Evolutionary conservation across 352 stramenopile species (phyloP).

Genomic region (Pythium aristosporum): DNA sequence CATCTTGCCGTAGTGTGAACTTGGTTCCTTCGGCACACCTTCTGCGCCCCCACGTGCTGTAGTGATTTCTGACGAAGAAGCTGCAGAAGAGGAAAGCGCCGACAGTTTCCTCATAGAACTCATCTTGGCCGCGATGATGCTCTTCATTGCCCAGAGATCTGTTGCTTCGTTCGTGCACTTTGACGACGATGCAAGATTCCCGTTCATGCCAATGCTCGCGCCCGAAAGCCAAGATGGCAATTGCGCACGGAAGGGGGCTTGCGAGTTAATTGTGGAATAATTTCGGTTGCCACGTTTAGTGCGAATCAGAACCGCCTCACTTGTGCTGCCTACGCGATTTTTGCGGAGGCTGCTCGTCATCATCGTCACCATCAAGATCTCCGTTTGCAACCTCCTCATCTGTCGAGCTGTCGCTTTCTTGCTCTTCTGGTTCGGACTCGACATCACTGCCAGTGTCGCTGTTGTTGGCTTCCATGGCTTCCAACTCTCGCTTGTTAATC

Average conservation of each 20-base stretch:
- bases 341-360: neutral
- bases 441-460: constrained; percentile 24
- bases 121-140: constrained; percentile 28
- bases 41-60: neutral
- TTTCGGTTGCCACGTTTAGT: constrained; percentile 6
- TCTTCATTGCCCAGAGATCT: constrained; percentile 18
- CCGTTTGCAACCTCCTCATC: constrained; percentile 24
- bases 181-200: neutral
- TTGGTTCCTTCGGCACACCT: constrained; percentile 31
- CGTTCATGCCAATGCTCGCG: neutral
- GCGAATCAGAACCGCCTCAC: constrained; percentile 5
- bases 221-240: neutral
- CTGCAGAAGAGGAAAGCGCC: constrained; percentile 17
- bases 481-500: constrained; percentile 45
- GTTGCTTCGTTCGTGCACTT: neutral
- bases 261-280: constrained; percentile 2
- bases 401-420: constrained; percentile 21
- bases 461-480: constrained; percentile 27
- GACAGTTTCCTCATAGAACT: constrained; percentile 28
- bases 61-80: neutral
- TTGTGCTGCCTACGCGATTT: constrained; percentile 15
- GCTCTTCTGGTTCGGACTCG: constrained; percentile 18
- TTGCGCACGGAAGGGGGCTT: neutral
- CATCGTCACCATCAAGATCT: constrained; percentile 1
- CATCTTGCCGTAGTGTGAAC: constrained; percentile 53